Evolutionary conservation across 192 early-diverging fungal genomes (phyloP), one percentile per base, ranked within the genome.

Genomic region (Gigaspora rosea): DNA sequence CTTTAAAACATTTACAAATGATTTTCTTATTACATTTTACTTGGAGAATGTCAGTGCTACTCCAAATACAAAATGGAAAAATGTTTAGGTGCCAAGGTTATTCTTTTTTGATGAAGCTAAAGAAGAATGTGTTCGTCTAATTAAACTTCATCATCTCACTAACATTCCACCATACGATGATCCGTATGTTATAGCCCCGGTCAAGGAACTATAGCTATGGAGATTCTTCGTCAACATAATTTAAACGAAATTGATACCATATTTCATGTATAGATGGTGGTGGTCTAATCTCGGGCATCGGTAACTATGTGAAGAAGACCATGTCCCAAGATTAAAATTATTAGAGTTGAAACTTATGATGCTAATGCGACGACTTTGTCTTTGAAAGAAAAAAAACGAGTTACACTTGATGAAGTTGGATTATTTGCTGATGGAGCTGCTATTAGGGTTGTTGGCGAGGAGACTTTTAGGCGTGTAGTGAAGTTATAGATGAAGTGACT

Each of bases 131-230:
- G 84, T 83, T 73, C 82, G 95, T 50, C 83, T 99, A 61, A 83
- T 85, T 8, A 80, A 85, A 65, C 74, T 93, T 22, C 85, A 92
- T 32, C 90, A 93, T 13, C 89, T 92, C 54, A 94, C 92, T 71
- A 93, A 98, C 81, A 97, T 99, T 78, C 97, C 95, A 16, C 97
- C 98, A 8, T 99, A 95, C 81, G 97, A 99, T 82, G 96, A 98
- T 74, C 98, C 97, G 7, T 91, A 93, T 79, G 97, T 99, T 22
- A 98, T 98, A 82, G 98, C 98, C n/a, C n/a, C n/a, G 98, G 98
- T 4, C 98, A 99, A 85, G 98, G 97, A 49, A 99, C 97, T 8
- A 91, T 97, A 52, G 97, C 89, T 20, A 86, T 96, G 73, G 97
- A 99, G 85, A 87, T 94, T 13, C 80, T 94, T 68, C 86, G 92